Conservation (phyloP, 345 rosid species). For the Linum usitatissimum region DNA sequence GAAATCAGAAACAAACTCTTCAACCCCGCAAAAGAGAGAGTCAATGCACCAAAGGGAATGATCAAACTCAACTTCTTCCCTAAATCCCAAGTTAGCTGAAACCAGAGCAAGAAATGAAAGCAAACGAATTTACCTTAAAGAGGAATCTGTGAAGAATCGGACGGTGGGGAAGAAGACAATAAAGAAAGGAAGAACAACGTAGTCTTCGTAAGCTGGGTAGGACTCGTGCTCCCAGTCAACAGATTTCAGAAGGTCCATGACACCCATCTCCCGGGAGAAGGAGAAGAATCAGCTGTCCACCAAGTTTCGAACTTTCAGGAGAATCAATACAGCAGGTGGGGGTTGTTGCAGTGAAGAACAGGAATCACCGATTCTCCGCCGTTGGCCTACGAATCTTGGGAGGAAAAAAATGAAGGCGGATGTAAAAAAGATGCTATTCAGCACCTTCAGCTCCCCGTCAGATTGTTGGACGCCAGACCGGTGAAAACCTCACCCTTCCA, state of each 20-base stretch:
- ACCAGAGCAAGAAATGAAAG: slow-evolving; percentile 17
- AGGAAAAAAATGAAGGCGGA: too few relatives aligned
- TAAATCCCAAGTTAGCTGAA: not conserved
- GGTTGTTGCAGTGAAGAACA: too few relatives aligned
- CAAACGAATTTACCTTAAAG: slow-evolving; percentile 27
- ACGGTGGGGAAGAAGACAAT: slow-evolving; percentile 29
- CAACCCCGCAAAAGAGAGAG: not conserved
- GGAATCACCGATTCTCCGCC: too few relatives aligned
- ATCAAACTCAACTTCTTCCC: not conserved
- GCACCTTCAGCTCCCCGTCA: too few relatives aligned
- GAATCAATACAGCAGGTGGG: too few relatives aligned
- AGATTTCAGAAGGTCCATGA: slow-evolving; percentile 3
- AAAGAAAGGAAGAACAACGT: slow-evolving; percentile 24
- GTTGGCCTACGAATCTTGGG: too few relatives aligned
- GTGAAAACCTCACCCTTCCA: too few relatives aligned
- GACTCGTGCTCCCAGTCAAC: slow-evolving; percentile 38
- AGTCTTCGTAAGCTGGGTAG: slow-evolving; percentile 24
- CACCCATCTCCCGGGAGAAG: slow-evolving; percentile 10
- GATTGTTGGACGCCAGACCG: too few relatives aligned
- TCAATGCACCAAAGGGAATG: slow-evolving; percentile 10
- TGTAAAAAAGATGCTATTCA: too few relatives aligned
- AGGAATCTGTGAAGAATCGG: slow-evolving; percentile 29
- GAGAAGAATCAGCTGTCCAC: not conserved
- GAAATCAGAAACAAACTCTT: not conserved
- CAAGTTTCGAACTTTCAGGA: not conserved